phyloP scores from a whole-genome alignment of 371 early-diverging fungal species.

The Rhizopus arrhizus region DNA sequence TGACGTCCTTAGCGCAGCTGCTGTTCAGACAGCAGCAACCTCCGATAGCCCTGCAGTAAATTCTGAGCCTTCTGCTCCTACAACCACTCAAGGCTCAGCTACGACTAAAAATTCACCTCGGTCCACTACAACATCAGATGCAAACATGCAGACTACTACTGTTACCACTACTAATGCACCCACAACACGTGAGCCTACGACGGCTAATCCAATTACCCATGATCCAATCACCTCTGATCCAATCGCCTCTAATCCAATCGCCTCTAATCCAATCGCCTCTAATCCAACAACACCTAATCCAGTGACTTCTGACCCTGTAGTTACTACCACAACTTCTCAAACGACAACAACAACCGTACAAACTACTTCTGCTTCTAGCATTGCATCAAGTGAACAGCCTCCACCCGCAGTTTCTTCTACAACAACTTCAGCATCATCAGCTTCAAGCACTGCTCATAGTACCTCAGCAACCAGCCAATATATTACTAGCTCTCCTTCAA shows the following conservation, averaged over 20 bases:
- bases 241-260: not conserved
- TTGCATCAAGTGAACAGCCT: not conserved
- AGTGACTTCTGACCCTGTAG: not conserved
- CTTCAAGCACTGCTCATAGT: not conserved
- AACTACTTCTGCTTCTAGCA: not conserved
- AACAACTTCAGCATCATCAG: not conserved
- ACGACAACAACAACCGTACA: not conserved
- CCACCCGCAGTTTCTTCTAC: not conserved
- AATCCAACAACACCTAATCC: not conserved
- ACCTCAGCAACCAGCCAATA: not conserved
- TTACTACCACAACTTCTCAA: not conserved
- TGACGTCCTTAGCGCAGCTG: not conserved
- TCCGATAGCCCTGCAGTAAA: not conserved
- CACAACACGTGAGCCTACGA: not conserved
- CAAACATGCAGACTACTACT: not conserved
- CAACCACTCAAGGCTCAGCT: constrained; percentile 2
- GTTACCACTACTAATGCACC: constrained; percentile 8
- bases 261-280: not conserved
- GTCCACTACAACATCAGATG: not conserved
- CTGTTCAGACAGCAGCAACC: not conserved
- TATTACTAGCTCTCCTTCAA: too few relatives aligned
- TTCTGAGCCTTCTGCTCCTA: not conserved
- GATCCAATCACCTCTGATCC: constrained; percentile 1
- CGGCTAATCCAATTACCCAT: constrained; percentile 1
- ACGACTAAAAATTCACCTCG: constrained; percentile 4